phyloP scores from a whole-genome alignment of 108 stramenopile genomes.

The Halocafeteria seosinensis region DNA sequence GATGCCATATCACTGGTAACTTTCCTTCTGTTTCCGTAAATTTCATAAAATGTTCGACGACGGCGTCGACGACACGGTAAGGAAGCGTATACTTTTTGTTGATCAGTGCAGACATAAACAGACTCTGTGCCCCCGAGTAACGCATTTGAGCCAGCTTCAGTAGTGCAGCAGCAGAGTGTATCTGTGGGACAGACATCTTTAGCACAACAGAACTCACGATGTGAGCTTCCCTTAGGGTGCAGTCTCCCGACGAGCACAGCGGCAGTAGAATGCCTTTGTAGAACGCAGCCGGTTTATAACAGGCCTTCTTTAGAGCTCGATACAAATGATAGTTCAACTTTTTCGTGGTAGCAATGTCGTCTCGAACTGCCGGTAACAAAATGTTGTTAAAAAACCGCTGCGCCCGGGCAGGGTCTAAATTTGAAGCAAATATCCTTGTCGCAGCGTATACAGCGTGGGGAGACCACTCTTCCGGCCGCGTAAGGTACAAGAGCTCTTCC shows the following conservation, averaged over 20 bases:
- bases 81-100: conserved; percentile 96
- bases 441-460: conserved; percentile 85
- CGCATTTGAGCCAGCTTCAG: conserved; percentile 78
- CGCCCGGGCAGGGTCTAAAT: conserved; percentile 85
- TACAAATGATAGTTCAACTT: conserved; percentile 98
- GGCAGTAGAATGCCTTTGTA: conserved; percentile 95
- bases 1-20: conserved; percentile 92
- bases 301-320: conserved; percentile 65
- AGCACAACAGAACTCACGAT: conserved; percentile 78
- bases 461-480: conserved; percentile 85
- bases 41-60: conserved; percentile 64
- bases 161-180: conserved; percentile 87
- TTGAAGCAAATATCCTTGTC: conserved; percentile 89
- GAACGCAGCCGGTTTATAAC: conserved; percentile 96
- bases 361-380: conserved; percentile 72
- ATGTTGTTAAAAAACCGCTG: conserved; percentile 91
- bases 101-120: conserved; percentile 69
- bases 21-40: conserved; percentile 33
- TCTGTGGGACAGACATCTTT: conserved; percentile 75
- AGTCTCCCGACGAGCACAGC: conserved; percentile 58
- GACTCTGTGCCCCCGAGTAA: conserved; percentile 75
- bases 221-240: conserved; percentile 83
- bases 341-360: conserved; percentile 68
- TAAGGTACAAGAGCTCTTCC: conserved; percentile 91
- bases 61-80: conserved; percentile 58